Conservation (phyloP, 176 grass and related monocot species). For the Microstegium vimineum region DNA sequence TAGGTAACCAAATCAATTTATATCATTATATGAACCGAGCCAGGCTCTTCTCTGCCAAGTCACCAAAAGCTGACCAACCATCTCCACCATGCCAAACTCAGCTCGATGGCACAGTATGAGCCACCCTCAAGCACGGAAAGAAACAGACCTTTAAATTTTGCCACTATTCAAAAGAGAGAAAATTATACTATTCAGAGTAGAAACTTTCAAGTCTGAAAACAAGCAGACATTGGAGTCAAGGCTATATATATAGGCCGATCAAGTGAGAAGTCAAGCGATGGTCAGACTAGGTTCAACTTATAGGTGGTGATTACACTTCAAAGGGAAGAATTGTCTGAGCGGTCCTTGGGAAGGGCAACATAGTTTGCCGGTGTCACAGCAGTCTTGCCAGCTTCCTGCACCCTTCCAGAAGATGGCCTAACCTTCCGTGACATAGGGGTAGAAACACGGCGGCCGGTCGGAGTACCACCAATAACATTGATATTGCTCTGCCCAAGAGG, state of each 20-base stretch:
- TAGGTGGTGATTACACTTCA: conserved; percentile 30
- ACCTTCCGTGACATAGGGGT: conserved; percentile 56
- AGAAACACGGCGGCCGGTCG: conserved; percentile 29
- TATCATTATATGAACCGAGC: too few relatives aligned
- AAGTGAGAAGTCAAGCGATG: conserved; percentile 6
- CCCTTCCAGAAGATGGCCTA: conserved; percentile 50
- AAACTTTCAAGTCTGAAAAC: not conserved
- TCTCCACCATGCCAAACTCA: too few relatives aligned
- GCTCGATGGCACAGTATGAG: too few relatives aligned
- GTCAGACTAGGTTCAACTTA: not conserved
- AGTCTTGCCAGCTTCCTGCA: conserved; percentile 39
- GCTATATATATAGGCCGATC: conserved; percentile 12
- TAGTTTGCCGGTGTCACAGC: conserved; percentile 51
- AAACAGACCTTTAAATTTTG: not conserved
- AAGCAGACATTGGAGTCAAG: not conserved
- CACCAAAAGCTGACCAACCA: too few relatives aligned
- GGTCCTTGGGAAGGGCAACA: conserved; percentile 74
- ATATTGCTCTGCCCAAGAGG: conserved; percentile 76
- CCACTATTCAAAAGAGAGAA: not conserved
- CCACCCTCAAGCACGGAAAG: not conserved
- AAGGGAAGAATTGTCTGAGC: conserved; percentile 26
- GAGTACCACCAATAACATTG: conserved; percentile 63
- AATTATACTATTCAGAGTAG: not conserved
- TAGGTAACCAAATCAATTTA: too few relatives aligned
- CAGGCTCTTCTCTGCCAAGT: too few relatives aligned